Conservation (phyloP, 2,329 filamentous ascomycete species). For the Cladosporium sp. region DNA sequence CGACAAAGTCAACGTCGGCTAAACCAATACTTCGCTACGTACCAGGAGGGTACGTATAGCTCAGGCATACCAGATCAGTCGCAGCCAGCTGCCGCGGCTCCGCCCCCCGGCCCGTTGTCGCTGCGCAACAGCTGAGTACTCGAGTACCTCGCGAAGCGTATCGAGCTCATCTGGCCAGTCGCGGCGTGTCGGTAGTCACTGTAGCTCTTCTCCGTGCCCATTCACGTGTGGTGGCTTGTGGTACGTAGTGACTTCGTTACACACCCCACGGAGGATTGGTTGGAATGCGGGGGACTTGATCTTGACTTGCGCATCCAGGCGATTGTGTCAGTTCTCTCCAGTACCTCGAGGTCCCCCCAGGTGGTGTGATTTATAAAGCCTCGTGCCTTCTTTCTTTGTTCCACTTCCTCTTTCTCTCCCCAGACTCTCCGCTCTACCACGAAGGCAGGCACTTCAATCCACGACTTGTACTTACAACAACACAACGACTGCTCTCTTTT, state of each 20-base stretch:
- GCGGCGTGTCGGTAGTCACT: not conserved
- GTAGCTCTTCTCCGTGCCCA: conserved; percentile 3
- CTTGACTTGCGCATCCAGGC: not conserved
- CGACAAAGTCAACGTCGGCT: conserved; percentile 4
- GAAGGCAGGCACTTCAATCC: conserved; percentile 11
- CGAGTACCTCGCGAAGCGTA: conserved; percentile 8
- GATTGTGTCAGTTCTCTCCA: not conserved
- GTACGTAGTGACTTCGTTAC: not conserved
- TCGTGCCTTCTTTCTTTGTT: conserved; percentile 2
- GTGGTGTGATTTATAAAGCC: conserved; percentile 10
- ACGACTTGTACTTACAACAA: not conserved
- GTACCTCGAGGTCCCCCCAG: conserved; percentile 5
- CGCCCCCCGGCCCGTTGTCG: not conserved
- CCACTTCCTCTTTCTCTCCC: conserved; percentile 2
- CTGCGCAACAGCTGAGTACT: conserved; percentile 1
- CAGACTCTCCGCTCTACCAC: conserved; percentile 9
- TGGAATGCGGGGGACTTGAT: not conserved
- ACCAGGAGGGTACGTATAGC: conserved; percentile 1
- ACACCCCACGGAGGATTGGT: not conserved
- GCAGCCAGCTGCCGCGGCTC: conserved; percentile 9
- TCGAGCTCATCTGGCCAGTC: conserved; percentile 1
- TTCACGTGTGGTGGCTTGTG: not conserved
- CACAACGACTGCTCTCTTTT: not conserved
- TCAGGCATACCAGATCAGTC: not conserved
- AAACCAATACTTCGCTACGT: conserved; percentile 9